Evolutionary conservation across 257 asterid genomes (phyloP).

Genomic region (Solanum bukasovii): DNA sequence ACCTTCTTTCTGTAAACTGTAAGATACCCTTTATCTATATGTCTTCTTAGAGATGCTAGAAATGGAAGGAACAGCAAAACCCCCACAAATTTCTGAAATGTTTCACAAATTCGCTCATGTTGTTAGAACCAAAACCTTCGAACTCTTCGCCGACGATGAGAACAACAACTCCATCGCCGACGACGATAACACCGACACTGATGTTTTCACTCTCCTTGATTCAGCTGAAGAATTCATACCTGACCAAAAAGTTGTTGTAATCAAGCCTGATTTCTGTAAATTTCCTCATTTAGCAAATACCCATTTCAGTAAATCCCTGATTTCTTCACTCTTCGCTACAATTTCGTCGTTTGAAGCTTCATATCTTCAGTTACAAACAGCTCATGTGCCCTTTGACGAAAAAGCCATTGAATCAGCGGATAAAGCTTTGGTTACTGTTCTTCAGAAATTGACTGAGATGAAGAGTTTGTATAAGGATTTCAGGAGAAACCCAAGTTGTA

Average conservation of each 20-base stretch:
- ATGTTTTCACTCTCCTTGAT: conserved; percentile 47
- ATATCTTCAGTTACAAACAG: conserved; percentile 78
- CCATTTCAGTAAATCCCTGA: conserved; percentile 30
- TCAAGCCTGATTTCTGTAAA: conserved; percentile 51
- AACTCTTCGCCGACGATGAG: conserved; percentile 59
- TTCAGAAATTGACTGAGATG: conserved; percentile 64
- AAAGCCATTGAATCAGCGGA: conserved; percentile 60
- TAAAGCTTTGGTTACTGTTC: conserved; percentile 48
- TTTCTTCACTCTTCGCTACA: conserved; percentile 60
- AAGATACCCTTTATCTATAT: not conserved
- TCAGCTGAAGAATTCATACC: conserved; percentile 86
- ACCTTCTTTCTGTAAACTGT: not conserved
- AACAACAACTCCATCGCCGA: not conserved
- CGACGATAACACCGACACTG: conserved; percentile 9
- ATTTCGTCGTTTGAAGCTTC: conserved; percentile 87
- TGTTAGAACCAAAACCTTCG: conserved; percentile 82
- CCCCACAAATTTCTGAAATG: conserved; percentile 79
- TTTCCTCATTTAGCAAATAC: not conserved
- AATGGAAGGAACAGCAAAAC: conserved; percentile 52
- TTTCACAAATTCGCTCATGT: conserved; percentile 85
- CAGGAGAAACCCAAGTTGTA: conserved; percentile 17
- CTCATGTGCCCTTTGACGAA: conserved; percentile 78
- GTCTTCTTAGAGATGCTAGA: conserved; percentile 33
- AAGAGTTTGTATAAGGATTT: conserved; percentile 41
- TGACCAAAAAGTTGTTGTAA: conserved; percentile 79